Base-by-base conservation (phyloP, 768 basidiomycete species). In the Podaxis mareebaensis region DNA sequence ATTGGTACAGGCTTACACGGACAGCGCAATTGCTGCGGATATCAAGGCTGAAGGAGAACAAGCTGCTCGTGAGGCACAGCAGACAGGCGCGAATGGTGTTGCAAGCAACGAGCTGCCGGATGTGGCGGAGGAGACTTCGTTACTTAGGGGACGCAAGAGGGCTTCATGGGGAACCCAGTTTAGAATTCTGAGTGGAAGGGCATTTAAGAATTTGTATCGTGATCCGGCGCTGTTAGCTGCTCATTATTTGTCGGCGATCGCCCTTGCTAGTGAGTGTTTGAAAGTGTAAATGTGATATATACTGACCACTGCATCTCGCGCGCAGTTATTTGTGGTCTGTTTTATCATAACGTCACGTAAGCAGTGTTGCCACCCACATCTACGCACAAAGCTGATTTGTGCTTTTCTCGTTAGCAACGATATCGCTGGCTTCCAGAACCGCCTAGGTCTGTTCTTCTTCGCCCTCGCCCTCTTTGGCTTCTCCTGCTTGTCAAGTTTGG, bases 131-230 rank as follows among this genome's bases (percentile, higher is more conserved):
- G 92, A 93, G 75, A 91, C 85, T 40, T 77, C 81, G 56, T 69
- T 92, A 63, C 73, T 95, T 71, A 76, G 89, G 56, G 90, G 90
- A 15, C 78, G 88, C 68, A 87, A 90, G 74, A 84, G 94, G 60
- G 97, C 96, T 6, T 90, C 85, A 66, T 95, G 89, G 85, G 81
- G 80, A 48, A 96, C 91, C 17, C 97, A 99, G 78, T 99, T 99
- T 71, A 84, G 85, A 72, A 96, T 98, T 61, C 77, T 99, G 72
- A 97, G 95, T 72, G 96, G 96, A 26, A 78, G 97, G 62, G 95
- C 96, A 22, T 99, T 99, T 83, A 99, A 99, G 84, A 99, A 99
- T 71, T 75, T 99, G 64, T 99, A 99, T 73, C 83, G 96, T 26
- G 95, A 99, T 70, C 96, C 96, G 0, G 90, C 95, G 53, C 75